These are phyloP conservation scores for Davidsoniella eucalypti DNA, from an alignment of 2,329 filamentous ascomycete species.

Conservation along the genomic window DNA sequence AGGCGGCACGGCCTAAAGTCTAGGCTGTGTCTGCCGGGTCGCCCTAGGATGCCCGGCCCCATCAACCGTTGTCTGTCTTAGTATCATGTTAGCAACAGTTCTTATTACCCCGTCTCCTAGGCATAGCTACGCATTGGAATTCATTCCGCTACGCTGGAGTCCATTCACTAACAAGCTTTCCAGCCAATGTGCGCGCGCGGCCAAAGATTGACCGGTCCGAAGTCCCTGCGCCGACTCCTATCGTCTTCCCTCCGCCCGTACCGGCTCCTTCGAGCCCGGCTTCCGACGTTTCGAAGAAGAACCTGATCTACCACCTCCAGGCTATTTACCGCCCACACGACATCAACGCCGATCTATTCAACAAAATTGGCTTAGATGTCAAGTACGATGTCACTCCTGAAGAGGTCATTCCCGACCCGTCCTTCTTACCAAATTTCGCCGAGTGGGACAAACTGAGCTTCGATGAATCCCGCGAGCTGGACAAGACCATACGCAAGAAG, in stretches of 20 bases:
- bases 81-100: too few relatives aligned
- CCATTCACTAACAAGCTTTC: not conserved
- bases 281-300: conserved; percentile 17
- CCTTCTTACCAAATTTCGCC: conserved; percentile 35
- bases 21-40: too few relatives aligned
- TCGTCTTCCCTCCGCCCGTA: conserved; percentile 30
- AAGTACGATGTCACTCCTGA: conserved; percentile 30
- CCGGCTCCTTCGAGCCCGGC: conserved; percentile 11
- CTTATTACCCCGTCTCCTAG: too few relatives aligned
- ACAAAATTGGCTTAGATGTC: conserved; percentile 41
- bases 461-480: conserved; percentile 33
- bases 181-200: conserved; percentile 11
- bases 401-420: conserved; percentile 37
- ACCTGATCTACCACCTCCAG: conserved; percentile 35
- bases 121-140: not conserved
- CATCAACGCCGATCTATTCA: conserved; percentile 32
- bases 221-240: conserved; percentile 38
- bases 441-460: conserved; percentile 32
- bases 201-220: conserved; percentile 29
- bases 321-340: conserved; percentile 36
- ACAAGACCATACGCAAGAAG: conserved; percentile 29
- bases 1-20: too few relatives aligned
- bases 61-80: not conserved
- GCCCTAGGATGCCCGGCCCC: too few relatives aligned
- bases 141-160: not conserved